Base-by-base conservation (phyloP, 2,329 filamentous ascomycete genomes). In the Hypomyces perniciosus region DNA sequence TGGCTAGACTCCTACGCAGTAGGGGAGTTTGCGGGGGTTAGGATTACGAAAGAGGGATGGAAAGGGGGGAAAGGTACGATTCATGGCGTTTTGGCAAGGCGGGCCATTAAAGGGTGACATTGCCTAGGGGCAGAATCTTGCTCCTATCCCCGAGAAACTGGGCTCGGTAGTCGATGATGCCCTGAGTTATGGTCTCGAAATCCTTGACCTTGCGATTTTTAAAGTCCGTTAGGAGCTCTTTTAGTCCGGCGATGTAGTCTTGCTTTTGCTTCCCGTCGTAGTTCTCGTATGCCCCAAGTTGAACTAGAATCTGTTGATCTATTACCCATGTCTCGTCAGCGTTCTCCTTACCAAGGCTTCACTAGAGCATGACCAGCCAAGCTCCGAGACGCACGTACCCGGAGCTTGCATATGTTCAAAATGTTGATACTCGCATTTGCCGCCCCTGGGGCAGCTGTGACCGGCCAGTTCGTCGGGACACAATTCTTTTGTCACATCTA, bases 381-480 rank as follows among this genome's bases (percentile, higher is more conserved):
- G 38, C 57, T 55, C 45, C 47, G 46, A 54, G 44, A 46, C 35
- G 54, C 40, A 69, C 69, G 58, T 66, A 72, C 69, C 69, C 57
- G 69, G 63, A 46, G 66, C 62, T 49, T 63, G 62, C 60, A 71
- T 68, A 46, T 57, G 62, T 43, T 65, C 65, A 65, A 95, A 91
- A 72, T 99, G 93, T 73, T 97, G 80, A 58, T 74, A 84, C 50
- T 81, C 72, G 71, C 93, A 99, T 49, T 79, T 74, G 53, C 72
- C 66, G 63, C 91, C 88, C 59, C 85, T 84, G 30, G 78, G 68
- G 56, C 93, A 97, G 58, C 76, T 73, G 54, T 83, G 82, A 47
- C 83, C 84, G 44, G 77, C 75, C 56, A 88, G 72, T 68, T 95
- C 88, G 61, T 81, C 85, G 35, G 83, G 85, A 68, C 93, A 99